A percentile compares a stretch with the other conserved stretches of the same genome.
Conservation (phyloP, 83 land plant genomes). For the Larix sibirica region DNA sequence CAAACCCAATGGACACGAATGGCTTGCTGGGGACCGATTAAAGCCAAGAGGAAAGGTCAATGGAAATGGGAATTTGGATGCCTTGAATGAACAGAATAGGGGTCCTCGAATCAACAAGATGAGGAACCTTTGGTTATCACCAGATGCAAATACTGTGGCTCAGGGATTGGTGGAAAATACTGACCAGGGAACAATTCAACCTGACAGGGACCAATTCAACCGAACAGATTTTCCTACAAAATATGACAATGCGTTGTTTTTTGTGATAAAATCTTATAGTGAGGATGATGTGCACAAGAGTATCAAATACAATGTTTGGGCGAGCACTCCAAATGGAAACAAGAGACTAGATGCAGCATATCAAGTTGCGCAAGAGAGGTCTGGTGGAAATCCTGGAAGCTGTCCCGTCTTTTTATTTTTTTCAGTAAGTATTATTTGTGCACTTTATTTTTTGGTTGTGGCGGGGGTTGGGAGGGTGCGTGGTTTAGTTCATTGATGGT, state of each 20-base stretch:
- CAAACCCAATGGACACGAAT: conserved; percentile 24
- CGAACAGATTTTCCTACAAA: conserved; percentile 50
- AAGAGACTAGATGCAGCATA: conserved; percentile 72
- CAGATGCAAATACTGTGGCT: conserved; percentile 11
- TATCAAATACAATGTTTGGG: conserved; percentile 85
- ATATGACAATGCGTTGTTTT: conserved; percentile 70
- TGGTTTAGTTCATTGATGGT: background rate
- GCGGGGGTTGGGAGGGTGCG: background rate
- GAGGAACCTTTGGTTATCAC: conserved; percentile 11
- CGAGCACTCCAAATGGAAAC: conserved; percentile 82
- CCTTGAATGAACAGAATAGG: conserved; percentile 30
- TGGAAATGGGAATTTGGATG: conserved; percentile 22
- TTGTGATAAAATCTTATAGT: conserved; percentile 85
- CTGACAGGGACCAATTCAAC: conserved; percentile 59
- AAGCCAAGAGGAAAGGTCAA: conserved; percentile 31
- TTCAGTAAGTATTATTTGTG: conserved; percentile 38
- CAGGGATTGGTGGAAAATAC: conserved; percentile 4
- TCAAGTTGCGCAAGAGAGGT: conserved; percentile 48
- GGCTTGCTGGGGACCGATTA: conserved; percentile 25
- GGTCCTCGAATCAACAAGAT: conserved; percentile 31
- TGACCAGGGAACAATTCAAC: background rate
- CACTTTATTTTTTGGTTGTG: background rate
- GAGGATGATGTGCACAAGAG: conserved; percentile 86
- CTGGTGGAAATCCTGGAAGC: conserved; percentile 29
- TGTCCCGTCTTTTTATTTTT: conserved; percentile 77